Percentiles rank a stretch among this genome's conserved stretches.
Evolutionary conservation across 169 alveolate species (phyloP).

Genomic region (Plasmodium vinckei): DNA sequence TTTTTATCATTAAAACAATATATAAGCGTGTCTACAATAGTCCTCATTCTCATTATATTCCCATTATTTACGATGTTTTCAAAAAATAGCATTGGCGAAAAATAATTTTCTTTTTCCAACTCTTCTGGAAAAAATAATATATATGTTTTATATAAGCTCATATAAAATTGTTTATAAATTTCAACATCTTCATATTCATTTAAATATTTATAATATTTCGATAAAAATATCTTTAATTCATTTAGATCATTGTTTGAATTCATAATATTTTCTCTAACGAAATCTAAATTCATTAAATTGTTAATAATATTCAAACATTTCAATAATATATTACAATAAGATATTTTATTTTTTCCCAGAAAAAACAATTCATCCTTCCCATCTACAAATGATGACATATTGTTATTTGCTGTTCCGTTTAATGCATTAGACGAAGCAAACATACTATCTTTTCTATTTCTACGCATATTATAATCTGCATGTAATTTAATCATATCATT

Average conservation of each 20-base stretch:
- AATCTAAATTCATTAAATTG: constrained; percentile 73
- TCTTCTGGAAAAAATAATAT: constrained; percentile 80
- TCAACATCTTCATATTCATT: constrained; percentile 76
- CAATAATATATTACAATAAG: constrained; percentile 68
- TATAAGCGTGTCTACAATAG: constrained; percentile 80
- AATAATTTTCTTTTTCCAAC: constrained; percentile 76
- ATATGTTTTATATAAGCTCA: constrained; percentile 70
- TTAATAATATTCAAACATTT: constrained; percentile 67
- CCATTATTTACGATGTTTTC: constrained; percentile 79
- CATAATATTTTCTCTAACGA: constrained; percentile 75
- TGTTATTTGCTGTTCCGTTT: constrained; percentile 56
- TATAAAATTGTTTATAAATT: constrained; percentile 74
- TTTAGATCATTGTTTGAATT: constrained; percentile 73
- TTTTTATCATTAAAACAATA: constrained; percentile 81
- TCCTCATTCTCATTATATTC: constrained; percentile 78
- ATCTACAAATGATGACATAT: constrained; percentile 38
- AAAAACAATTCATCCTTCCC: constrained; percentile 68
- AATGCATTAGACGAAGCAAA: constrained; percentile 45
- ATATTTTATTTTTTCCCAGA: constrained; percentile 55
- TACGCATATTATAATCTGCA: constrained; percentile 66
- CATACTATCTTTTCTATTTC: constrained; percentile 71
- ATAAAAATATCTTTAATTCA: constrained; percentile 75
- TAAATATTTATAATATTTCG: constrained; percentile 74
- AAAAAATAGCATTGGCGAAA: constrained; percentile 81
- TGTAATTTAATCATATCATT: constrained; percentile 76